Conservation (phyloP, 805 yeast genomes). For the Wickerhamomyces chaumierensis region DNA sequence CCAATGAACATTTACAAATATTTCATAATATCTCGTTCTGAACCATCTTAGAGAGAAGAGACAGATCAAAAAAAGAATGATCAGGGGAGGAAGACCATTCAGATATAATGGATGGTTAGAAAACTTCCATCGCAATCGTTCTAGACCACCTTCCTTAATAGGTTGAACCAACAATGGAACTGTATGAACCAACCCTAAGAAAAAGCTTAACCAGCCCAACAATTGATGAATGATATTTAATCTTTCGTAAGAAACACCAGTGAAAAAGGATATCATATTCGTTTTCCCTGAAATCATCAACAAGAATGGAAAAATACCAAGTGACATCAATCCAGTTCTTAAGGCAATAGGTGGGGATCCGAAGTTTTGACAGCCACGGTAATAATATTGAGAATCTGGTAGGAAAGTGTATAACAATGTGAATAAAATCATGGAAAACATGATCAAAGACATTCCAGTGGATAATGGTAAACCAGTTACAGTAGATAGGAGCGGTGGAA, state of each 20-base stretch:
- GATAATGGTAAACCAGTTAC: conserved; percentile 28
- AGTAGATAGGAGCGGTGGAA: conserved; percentile 22
- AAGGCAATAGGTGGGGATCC: conserved; percentile 51
- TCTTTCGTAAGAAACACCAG: conserved; percentile 47
- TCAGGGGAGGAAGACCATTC: conserved; percentile 41
- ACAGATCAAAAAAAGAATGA: conserved; percentile 32
- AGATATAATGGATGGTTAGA: too few species aligned
- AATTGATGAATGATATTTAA: conserved; percentile 37
- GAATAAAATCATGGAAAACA: conserved; percentile 25
- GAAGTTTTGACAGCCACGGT: conserved; percentile 39
- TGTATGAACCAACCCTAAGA: conserved; percentile 37
- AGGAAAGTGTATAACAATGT: conserved; percentile 15
- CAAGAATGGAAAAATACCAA: conserved; percentile 39
- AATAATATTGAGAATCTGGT: conserved; percentile 37
- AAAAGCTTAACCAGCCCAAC: conserved; percentile 28
- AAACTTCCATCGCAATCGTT: conserved; percentile 11
- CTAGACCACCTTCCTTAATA: conserved; percentile 36
- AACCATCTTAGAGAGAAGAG: conserved; percentile 28
- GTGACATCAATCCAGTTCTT: conserved; percentile 39
- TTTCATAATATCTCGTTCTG: conserved; percentile 32
- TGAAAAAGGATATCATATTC: conserved; percentile 34
- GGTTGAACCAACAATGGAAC: conserved; percentile 38
- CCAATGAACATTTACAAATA: conserved; percentile 44
- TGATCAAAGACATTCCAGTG: conserved; percentile 22
- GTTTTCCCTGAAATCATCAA: conserved; percentile 41